These are phyloP conservation scores for Botrytis tulipae DNA, from an alignment of 2,329 filamentous ascomycete species.

Conservation along the genomic window DNA sequence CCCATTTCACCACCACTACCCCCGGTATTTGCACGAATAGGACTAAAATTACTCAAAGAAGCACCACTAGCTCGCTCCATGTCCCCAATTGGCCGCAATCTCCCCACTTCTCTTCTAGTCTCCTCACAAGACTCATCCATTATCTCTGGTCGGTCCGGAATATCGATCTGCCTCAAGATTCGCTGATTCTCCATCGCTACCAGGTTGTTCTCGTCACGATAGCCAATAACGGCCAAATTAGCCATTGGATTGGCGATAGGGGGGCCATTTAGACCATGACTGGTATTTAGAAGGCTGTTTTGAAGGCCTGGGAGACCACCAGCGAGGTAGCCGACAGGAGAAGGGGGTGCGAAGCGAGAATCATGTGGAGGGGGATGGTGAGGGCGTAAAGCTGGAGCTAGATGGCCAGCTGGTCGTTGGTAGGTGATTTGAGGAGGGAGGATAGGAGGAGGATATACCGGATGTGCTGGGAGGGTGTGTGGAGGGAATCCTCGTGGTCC, in stretches of 20 bases:
- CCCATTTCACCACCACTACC: accelerated
- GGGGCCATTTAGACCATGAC: not conserved
- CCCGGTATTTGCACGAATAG: accelerated
- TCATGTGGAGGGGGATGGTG: not conserved
- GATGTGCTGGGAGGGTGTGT: accelerated
- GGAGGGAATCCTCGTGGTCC: not conserved
- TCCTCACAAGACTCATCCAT: not conserved
- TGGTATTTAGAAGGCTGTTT: not conserved
- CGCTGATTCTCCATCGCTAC: not conserved
- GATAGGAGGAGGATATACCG: not conserved
- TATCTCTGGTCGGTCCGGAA: not conserved
- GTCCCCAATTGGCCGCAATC: not conserved
- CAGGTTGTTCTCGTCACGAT: not conserved
- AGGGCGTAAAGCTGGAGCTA: not conserved
- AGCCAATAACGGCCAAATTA: not conserved
- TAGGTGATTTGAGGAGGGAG: not conserved
- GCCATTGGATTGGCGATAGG: not conserved
- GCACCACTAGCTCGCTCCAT: too few species aligned
- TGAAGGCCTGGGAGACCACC: not conserved
- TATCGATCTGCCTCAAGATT: not conserved
- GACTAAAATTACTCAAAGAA: not conserved
- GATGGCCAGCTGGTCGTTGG: not conserved
- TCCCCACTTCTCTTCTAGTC: not conserved
- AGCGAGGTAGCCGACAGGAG: not conserved
- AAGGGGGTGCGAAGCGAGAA: not conserved